phyloP scores from a whole-genome alignment of 768 basidiomycete species.

The Coprinellus aureogranulatus region DNA sequence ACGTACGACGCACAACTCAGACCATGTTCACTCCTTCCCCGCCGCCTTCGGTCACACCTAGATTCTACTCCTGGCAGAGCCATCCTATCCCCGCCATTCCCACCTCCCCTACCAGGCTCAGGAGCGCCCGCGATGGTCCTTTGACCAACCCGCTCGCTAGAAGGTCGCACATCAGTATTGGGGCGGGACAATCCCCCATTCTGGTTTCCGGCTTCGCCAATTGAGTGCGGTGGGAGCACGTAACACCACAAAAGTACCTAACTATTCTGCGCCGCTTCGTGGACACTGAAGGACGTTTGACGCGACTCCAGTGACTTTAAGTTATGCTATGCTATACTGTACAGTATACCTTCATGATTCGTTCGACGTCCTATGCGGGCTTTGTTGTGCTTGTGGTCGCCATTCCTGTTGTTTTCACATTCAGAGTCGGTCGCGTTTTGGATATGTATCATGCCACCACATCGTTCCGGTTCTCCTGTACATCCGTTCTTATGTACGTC shows the following conservation, averaged over 20 bases:
- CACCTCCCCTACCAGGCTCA: constrained; percentile 32
- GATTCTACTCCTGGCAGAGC: constrained; percentile 54
- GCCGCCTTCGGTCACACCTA: constrained; percentile 45
- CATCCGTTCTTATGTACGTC: too few relatives aligned
- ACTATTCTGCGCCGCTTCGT: too few relatives aligned
- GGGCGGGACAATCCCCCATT: constrained; percentile 41
- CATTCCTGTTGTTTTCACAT: constrained; percentile 1
- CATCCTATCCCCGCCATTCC: constrained; percentile 27
- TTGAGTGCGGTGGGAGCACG: constrained; percentile 7
- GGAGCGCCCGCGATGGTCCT: constrained; percentile 36
- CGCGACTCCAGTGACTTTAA: too few relatives aligned
- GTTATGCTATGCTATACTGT: too few relatives aligned
- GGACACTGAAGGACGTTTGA: too few relatives aligned
- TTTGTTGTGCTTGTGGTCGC: constrained; percentile 1
- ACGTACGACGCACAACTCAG: constrained; percentile 20
- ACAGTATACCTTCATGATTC: too few relatives aligned
- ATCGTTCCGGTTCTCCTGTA: too few relatives aligned
- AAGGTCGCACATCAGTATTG: constrained; percentile 56
- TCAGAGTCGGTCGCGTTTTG: too few relatives aligned
- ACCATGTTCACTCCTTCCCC: constrained; percentile 15
- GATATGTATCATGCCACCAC: too few relatives aligned
- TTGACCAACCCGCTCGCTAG: constrained; percentile 60
- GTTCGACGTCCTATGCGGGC: too few relatives aligned
- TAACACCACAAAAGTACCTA: too few relatives aligned
- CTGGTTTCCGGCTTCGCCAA: constrained; percentile 23